Base-by-base conservation (phyloP, 2,329 filamentous ascomycete species). In the Proliferodiscus dingleyae region DNA sequence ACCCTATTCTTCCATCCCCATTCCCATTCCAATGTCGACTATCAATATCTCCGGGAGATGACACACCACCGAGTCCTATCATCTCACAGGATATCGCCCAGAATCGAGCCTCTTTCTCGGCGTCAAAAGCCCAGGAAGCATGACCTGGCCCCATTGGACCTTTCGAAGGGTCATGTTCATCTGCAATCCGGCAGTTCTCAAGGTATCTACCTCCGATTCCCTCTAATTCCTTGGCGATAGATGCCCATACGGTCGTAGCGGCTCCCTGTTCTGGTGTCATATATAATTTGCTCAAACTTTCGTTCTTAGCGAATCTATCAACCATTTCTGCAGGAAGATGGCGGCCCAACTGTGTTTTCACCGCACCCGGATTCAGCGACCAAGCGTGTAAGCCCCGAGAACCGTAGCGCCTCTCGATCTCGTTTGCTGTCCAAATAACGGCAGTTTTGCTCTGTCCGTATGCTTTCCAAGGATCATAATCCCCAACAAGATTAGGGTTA, bases 201-300 rank as follows among this genome's bases (percentile, higher is more conserved):
- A 77, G 53, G 52, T 74, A 77, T 49, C 61, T 66, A 1, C 73
- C 73, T 1, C 74, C 75, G 47, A 65, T 68, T 0, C 66, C 68
- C 56, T 73, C 47, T 38, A 42, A 49, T 19, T 47, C 51, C 33
- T 50, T 50, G 5, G 37, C 47, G 7, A 49, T 39, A 37, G 67
- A 68, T 2, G 68, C 69, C 58, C 61, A 69, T 2, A 71, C 62
- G 7, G 58, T 65, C 13, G 69, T 72, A 4, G 69, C 66, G 46
- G 69, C 69, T 11, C 70, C 53, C 22, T 53, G 51, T 26, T 52
- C 38, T 8, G 37, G 28, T 19, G 70, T 69, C 51, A 53, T 49
- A 19, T 49, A 9, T 2, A 8, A 5, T 3, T 41, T 60, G 4
- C 37, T 34, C 24, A 26, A 11, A 11, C 6, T 6, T 11, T 26